These are phyloP conservation scores for Coemansia sp. DNA, from an alignment of 192 early-diverging fungal genomes.

Conservation along the genomic window DNA sequence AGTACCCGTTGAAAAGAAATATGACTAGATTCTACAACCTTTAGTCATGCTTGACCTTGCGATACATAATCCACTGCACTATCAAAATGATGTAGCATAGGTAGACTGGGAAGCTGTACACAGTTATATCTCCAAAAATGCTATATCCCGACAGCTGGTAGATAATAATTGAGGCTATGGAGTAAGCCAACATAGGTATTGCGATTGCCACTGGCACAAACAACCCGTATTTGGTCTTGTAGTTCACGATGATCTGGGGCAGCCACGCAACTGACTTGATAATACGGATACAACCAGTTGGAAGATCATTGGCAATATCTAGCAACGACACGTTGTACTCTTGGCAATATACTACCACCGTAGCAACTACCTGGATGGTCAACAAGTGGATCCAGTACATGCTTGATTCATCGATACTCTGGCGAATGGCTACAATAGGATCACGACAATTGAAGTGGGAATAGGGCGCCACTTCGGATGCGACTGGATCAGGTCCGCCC, in stretches of 20 bases:
- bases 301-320: neutral
- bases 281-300: neutral
- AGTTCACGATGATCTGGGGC: slow-evolving; percentile 14
- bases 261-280: neutral
- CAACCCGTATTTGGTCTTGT: neutral
- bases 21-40: too few relatives aligned
- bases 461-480: neutral
- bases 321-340: neutral
- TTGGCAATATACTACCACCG: neutral
- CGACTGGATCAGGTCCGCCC: neutral
- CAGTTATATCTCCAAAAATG: neutral
- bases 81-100: neutral
- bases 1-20: too few relatives aligned
- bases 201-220: neutral
- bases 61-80: neutral
- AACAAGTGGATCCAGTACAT: slow-evolving; percentile 9
- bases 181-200: neutral
- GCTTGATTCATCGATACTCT: slow-evolving; percentile 2
- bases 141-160: neutral
- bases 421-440: neutral
- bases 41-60: too few relatives aligned
- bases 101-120: neutral
- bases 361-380: neutral
- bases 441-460: neutral
- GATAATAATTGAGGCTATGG: neutral